Base-by-base conservation (phyloP, 1,139 yeast genomes). In the Suhomyces ambrosiae region DNA sequence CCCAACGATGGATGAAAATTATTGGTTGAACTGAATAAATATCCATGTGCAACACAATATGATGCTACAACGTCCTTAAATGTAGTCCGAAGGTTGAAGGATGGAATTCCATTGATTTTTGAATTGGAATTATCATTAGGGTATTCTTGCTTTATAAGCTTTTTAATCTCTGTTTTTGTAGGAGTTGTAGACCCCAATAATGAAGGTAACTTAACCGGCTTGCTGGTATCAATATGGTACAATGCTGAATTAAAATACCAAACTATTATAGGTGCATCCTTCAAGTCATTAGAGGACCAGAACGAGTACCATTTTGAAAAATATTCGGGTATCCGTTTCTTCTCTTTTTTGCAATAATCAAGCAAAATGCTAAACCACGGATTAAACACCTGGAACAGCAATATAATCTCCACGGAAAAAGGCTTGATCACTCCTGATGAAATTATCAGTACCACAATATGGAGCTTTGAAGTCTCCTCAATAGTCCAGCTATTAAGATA, bases 11-110 rank as follows among this genome's bases (percentile, higher is more conserved):
- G 49, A 36, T 58, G 63, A 29, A 44, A 38, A 32, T 40, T 40
- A 15, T 48, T 47, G n/a, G 53, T 50, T 4, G 43, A 40, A 2
- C 45, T 45, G 31, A 68, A 51, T 3, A 56, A 37, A 8, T 68
- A 59, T 13, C 56, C 53, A 19, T 60, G 46, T 6, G 49, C 42
- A 10, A 53, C 33, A 46, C 77, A 71, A 40, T 47, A 55, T 1
- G 59, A 48, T 24, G 45, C 47, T 3, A 71, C 65, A 11, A 71
- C 72, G 41, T 71, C 74, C 34, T 58, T 67, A 41, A 67, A 71
- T 1, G 68, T 50, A 3, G 68, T 61, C 38, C 56, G 41, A 4
- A 69, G 52, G 23, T 56, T 57, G 29, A 57, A 50, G 0, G 64
- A 46, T 0, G 72, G 68, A 3, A 65, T 53, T 1, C 71, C 71